These are phyloP conservation scores for Phaeosphaeria sp. DNA, from an alignment of 2,329 filamentous ascomycete genomes.

Conservation along the genomic window DNA sequence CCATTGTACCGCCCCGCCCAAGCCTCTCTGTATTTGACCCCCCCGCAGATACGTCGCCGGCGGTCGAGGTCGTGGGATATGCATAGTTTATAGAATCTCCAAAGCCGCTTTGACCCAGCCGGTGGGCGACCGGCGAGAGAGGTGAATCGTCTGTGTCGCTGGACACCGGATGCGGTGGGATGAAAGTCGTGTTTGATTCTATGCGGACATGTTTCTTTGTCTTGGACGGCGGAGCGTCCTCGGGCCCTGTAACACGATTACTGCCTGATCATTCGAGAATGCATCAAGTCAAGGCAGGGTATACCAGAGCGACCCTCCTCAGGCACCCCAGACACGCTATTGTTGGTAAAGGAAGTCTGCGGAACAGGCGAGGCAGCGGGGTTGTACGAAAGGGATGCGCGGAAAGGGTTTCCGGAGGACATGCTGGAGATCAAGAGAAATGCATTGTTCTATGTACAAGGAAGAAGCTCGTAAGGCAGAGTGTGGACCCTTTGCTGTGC, in stretches of 20 bases:
- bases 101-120: constrained; percentile 17
- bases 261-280: constrained; percentile 31
- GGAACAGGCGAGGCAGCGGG: constrained; percentile 28
- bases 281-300: constrained; percentile 29
- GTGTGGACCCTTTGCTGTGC: constrained; percentile 23
- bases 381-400: constrained; percentile 38
- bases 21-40: constrained; percentile 20
- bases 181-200: constrained; percentile 49
- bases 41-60: constrained; percentile 18
- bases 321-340: constrained; percentile 27
- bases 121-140: constrained; percentile 23
- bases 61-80: constrained; percentile 24
- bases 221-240: constrained; percentile 32
- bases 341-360: constrained; percentile 36
- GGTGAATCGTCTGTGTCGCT: constrained; percentile 27
- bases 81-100: constrained; percentile 24
- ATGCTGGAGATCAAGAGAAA: constrained; percentile 45
- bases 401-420: constrained; percentile 50
- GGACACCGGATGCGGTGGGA: constrained; percentile 42
- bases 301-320: constrained; percentile 41
- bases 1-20: constrained; percentile 33
- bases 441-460: constrained; percentile 50
- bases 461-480: constrained; percentile 28
- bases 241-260: constrained; percentile 45
- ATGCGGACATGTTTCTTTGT: constrained; percentile 69